Percentiles rank a stretch among this genome's conserved stretches.
These are phyloP conservation scores for Diatrype stigma DNA, from an alignment of 2,329 filamentous ascomycete species.

Conservation along the genomic window DNA sequence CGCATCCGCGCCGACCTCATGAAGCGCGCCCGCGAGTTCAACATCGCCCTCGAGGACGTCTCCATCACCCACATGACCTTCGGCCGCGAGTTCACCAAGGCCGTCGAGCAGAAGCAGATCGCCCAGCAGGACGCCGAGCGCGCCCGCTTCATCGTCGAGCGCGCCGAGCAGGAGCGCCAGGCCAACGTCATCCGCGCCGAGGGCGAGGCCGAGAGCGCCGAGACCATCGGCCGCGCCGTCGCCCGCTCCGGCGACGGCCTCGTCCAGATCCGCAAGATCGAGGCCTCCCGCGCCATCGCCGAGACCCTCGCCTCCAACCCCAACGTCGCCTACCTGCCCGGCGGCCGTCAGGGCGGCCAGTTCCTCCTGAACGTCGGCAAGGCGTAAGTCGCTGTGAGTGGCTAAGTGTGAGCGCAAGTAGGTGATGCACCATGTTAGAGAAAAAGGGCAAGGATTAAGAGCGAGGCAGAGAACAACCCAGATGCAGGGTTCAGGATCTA, in stretches of 20 bases:
- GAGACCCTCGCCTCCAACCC: constrained; percentile 84
- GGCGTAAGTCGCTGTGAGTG: constrained; percentile 24
- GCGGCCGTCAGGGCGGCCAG: constrained; percentile 58
- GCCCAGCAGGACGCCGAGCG: constrained; percentile 98
- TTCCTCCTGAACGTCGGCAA: constrained; percentile 49
- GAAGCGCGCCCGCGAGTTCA: constrained; percentile 92
- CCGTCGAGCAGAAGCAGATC: constrained; percentile 99
- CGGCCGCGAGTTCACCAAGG: constrained; percentile 96
- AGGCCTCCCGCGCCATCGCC: constrained; percentile 94
- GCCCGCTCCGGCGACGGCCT: constrained; percentile 90
- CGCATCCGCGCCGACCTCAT: constrained; percentile 90
- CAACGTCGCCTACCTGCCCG: constrained; percentile 91
- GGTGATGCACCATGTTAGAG: background rate
- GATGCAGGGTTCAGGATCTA: background rate
- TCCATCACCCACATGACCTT: constrained; percentile 99
- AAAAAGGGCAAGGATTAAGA: constrained; percentile 4
- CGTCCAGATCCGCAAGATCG: constrained; percentile 94
- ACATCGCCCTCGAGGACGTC: constrained; percentile 97
- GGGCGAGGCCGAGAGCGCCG: constrained; percentile 94
- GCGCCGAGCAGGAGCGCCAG: constrained; percentile 97
- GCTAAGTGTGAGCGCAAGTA: background rate
- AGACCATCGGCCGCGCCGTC: constrained; percentile 91
- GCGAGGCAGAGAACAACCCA: too few species aligned
- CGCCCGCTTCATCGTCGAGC: constrained; percentile 96
- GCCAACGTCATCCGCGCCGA: constrained; percentile 97